A percentile compares a stretch with the other conserved stretches of the same genome.
These are phyloP conservation scores for Eucalyptus polybractea DNA, from an alignment of 345 rosid genomes.

Conservation along the genomic window DNA sequence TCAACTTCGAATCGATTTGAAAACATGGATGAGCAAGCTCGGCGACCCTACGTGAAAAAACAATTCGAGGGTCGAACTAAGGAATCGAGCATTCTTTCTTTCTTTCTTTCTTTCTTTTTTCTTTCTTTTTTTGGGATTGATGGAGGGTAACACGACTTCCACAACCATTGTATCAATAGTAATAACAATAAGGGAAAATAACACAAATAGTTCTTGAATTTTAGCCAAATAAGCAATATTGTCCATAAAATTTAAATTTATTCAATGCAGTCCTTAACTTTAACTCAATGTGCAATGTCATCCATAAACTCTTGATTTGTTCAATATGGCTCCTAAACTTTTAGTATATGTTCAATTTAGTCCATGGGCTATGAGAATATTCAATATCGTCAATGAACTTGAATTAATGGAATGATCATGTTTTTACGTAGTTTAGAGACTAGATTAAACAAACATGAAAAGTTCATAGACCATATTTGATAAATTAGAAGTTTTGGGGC, in stretches of 20 bases:
- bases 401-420: too few relatives aligned
- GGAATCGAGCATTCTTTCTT: background rate
- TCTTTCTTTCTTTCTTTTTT: fast-evolving
- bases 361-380: fast-evolving
- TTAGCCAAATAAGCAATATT: background rate
- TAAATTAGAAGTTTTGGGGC: background rate
- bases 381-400: background rate
- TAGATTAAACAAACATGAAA: background rate
- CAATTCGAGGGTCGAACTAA: background rate
- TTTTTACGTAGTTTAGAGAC: background rate
- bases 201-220: background rate
- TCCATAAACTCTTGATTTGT: too few relatives aligned
- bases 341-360: too few relatives aligned
- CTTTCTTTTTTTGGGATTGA: background rate
- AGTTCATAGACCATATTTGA: background rate
- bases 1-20: background rate
- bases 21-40: background rate
- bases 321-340: fast-evolving
- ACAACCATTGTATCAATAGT: background rate
- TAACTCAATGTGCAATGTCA: background rate
- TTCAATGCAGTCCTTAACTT: fast-evolving
- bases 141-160: background rate
- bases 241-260: background rate
- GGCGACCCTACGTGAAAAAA: background rate
- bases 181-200: too few relatives aligned